These are phyloP conservation scores for Gloeophyllum trabeum DNA, from an alignment of 768 basidiomycete species.

Conservation along the genomic window DNA sequence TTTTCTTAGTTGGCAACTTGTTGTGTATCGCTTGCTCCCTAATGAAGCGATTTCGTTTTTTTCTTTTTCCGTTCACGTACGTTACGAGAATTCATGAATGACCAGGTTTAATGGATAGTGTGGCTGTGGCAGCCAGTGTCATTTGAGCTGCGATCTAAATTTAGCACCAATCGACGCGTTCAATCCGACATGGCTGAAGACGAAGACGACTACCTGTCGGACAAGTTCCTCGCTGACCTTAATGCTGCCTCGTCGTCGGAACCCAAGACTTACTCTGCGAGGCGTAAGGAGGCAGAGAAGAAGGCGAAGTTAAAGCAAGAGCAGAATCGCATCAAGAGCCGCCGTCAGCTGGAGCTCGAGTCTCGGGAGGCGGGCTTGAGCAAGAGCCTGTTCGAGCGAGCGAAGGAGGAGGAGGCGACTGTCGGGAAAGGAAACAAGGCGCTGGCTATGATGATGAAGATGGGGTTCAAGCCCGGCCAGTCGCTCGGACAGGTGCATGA, in stretches of 20 bases:
- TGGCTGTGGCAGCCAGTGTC: too few species aligned
- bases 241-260: conserved; percentile 20
- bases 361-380: conserved; percentile 67
- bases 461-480: conserved; percentile 85
- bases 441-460: conserved; percentile 85
- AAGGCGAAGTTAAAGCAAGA: conserved; percentile 54
- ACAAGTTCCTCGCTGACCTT: conserved; percentile 54
- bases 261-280: conserved; percentile 58
- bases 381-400: conserved; percentile 73
- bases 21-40: conserved; percentile 12
- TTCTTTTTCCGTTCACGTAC: too few species aligned
- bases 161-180: too few species aligned
- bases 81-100: too few species aligned
- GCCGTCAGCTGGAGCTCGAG: conserved; percentile 61
- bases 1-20: conserved; percentile 15
- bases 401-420: conserved; percentile 45
- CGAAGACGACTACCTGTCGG: conserved; percentile 83
- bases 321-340: conserved; percentile 51
- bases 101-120: too few species aligned
- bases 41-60: conserved; percentile 11
- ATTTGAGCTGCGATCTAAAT: too few species aligned
- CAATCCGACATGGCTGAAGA: conserved; percentile 53
- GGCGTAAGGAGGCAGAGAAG: conserved; percentile 54
- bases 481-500: conserved; percentile 44
- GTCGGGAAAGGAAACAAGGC: conserved; percentile 60